phyloP scores from a whole-genome alignment of 75 land plant species.

The Sequoiadendron giganteum region DNA sequence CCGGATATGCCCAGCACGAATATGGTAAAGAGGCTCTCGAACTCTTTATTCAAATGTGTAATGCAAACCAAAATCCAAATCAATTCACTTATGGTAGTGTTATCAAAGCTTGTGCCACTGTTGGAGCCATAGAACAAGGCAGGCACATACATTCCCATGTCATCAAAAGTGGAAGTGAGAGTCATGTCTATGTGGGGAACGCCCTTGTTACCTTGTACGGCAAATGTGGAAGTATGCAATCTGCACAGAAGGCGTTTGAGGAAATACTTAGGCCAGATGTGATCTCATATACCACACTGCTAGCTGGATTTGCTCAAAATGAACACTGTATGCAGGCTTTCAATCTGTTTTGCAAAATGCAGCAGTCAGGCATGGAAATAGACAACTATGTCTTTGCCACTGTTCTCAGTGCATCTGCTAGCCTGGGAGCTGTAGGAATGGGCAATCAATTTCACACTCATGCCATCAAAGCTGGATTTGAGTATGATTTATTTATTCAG shows the following conservation, averaged over 20 bases:
- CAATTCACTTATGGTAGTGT: slow-evolving; percentile 48
- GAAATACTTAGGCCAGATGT: background rate
- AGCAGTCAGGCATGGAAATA: slow-evolving; percentile 21
- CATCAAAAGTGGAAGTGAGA: slow-evolving; percentile 30
- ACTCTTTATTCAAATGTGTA: slow-evolving; percentile 38
- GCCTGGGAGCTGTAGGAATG: slow-evolving; percentile 12
- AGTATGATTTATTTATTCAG: slow-evolving; percentile 16
- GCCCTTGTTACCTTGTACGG: slow-evolving; percentile 59
- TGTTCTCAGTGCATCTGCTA: slow-evolving; percentile 43
- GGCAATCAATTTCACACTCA: slow-evolving; percentile 52
- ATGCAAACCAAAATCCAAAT: slow-evolving; percentile 33
- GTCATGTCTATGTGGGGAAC: slow-evolving; percentile 36
- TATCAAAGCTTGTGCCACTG: slow-evolving; percentile 41
- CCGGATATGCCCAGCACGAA: slow-evolving; percentile 56
- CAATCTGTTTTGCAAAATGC: background rate
- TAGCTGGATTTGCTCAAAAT: background rate
- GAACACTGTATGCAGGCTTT: background rate
- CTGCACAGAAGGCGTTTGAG: slow-evolving; percentile 1
- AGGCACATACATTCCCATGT: slow-evolving; percentile 42
- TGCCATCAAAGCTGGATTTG: slow-evolving; percentile 21
- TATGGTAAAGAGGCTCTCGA: slow-evolving; percentile 35
- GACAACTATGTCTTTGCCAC: slow-evolving; percentile 40
- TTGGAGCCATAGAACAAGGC: slow-evolving; percentile 8
- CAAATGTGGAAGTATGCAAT: slow-evolving; percentile 29
- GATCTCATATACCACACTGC: background rate